phyloP scores from a whole-genome alignment of 495 filamentous ascomycete species.

The Penicillium roqueforti region DNA sequence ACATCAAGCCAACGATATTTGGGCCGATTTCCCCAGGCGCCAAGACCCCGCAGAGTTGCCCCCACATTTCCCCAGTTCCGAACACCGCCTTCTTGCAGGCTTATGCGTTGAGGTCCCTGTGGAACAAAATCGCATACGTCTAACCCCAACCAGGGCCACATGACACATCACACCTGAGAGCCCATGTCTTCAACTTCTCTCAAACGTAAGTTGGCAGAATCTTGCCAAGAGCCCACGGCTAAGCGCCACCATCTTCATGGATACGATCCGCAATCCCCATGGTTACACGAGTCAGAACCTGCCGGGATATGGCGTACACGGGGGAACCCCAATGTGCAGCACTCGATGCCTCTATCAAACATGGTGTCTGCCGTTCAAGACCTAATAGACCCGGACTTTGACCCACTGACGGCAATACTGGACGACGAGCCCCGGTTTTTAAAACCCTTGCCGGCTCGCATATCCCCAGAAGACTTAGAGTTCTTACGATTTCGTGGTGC shows the following conservation, averaged over 20 bases:
- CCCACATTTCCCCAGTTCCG: constrained; percentile 21
- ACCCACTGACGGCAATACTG: constrained; percentile 41
- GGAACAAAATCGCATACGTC: neutral
- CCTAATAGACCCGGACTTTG: constrained; percentile 42
- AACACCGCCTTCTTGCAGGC: constrained; percentile 28
- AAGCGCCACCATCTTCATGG: constrained; percentile 30
- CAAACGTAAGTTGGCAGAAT: constrained; percentile 32
- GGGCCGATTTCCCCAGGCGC: constrained; percentile 48
- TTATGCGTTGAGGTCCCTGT: no score
- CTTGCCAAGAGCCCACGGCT: constrained; percentile 13
- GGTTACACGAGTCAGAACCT: constrained; percentile 31
- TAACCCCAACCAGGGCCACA: constrained; percentile 3
- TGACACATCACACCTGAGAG: constrained; percentile 6
- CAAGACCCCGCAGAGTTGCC: constrained; percentile 25
- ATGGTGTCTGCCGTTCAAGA: constrained; percentile 44
- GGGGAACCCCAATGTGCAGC: constrained; percentile 27
- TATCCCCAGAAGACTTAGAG: constrained; percentile 64
- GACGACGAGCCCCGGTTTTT: constrained; percentile 51
- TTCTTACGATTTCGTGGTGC: constrained; percentile 72
- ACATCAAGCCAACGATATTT: no score
- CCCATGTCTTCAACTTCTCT: constrained; percentile 21
- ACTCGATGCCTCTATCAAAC: constrained; percentile 35
- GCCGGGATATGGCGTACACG: constrained; percentile 30
- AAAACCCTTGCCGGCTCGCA: constrained; percentile 42
- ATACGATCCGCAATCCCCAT: constrained; percentile 36